Conservation (phyloP, 331 rosid species). For the Arachis monticola region DNA sequence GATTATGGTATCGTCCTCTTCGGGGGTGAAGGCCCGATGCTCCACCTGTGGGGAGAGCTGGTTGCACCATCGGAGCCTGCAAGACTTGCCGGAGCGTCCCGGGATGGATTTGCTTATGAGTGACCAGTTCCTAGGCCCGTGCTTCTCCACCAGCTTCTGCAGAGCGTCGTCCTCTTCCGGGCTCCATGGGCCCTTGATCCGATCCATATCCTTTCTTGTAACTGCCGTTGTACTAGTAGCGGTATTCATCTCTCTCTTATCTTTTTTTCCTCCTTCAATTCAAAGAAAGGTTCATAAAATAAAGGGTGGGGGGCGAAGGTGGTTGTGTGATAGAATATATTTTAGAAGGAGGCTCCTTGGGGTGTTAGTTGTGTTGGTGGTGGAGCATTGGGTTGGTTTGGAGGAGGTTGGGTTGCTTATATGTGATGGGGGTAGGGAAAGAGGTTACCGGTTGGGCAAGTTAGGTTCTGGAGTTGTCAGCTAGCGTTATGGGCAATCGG, state of each 20-base stretch:
- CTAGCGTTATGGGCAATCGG: slow-evolving; percentile 52
- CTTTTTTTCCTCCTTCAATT: background rate
- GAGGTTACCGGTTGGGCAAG: slow-evolving; percentile 76
- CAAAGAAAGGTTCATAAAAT: slow-evolving; percentile 11
- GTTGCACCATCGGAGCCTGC: slow-evolving; percentile 94
- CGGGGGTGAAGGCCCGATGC: slow-evolving; percentile 85
- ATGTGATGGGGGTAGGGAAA: slow-evolving; percentile 45
- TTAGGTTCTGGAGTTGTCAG: slow-evolving; percentile 44
- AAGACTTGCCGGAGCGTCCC: slow-evolving; percentile 90
- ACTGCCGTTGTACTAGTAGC: slow-evolving; percentile 25
- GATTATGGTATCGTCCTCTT: slow-evolving; percentile 88
- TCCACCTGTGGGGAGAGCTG: slow-evolving; percentile 96
- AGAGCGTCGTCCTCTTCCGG: slow-evolving; percentile 89
- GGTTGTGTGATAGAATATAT: background rate
- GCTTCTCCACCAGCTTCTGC: slow-evolving; percentile 77
- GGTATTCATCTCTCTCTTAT: slow-evolving; percentile 5
- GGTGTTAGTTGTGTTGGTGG: background rate
- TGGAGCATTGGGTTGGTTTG: slow-evolving; percentile 27
- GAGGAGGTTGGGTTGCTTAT: slow-evolving; percentile 32
- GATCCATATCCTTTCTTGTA: slow-evolving; percentile 68
- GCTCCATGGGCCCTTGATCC: slow-evolving; percentile 97
- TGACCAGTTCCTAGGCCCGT: slow-evolving; percentile 92
- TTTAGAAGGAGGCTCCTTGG: background rate
- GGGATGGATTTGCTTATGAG: slow-evolving; percentile 84
- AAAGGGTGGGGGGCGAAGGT: no score